Base-by-base conservation (phyloP, 225 moss, liverwort and hornwort genomes). In the Physcomitrellopsis africana region DNA sequence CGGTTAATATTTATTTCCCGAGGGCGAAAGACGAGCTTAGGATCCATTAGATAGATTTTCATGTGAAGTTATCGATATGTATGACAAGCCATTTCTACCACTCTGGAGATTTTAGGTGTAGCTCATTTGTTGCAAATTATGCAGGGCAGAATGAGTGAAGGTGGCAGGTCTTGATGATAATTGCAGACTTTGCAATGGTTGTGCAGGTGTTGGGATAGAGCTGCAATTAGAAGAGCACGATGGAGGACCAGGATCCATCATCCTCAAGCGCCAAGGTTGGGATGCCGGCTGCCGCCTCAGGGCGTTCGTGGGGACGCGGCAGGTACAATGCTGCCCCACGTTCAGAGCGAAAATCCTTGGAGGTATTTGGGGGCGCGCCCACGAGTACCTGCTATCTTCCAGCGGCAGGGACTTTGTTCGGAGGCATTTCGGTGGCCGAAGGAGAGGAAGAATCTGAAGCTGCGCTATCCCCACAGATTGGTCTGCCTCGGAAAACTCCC, bases 341-440 rank as follows among this genome's bases (percentile, higher is more conserved):
- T 19, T 83, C 80, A 9, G 76, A 85, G 32, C 88, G 90, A 23
- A 78, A 79, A 27, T 90, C 90, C 4, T 67, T 90, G 0, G 90
- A 90, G 46, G 82, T 90, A 2, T 90, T 90, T 61, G 88, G 90
- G 1, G 90, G 90, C 10, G 83, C 71, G 41, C 90, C 85, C 10
- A 67, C 83, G 16, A 82, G 88, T 73, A 42, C 80, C 65, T 76
- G 77, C 67, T 81, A 83, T 73, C 77, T 86, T 37, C 81, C 83
- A 0, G 69, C 62, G 10, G 76, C 72, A 9, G 77, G 72, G 9
- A 68, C 43, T 10, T 51, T 78, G 2, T 82, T 76, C 46, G 61
- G 48, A 15, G 11, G 14, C 9, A 8, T 17, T 0, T 9, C 70
- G 6, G 77, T 79, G 0, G 67, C 79, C 2, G 81, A 76, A 12